Conservation (phyloP, 768 basidiomycete genomes). For the Leccinum sublutescens region DNA sequence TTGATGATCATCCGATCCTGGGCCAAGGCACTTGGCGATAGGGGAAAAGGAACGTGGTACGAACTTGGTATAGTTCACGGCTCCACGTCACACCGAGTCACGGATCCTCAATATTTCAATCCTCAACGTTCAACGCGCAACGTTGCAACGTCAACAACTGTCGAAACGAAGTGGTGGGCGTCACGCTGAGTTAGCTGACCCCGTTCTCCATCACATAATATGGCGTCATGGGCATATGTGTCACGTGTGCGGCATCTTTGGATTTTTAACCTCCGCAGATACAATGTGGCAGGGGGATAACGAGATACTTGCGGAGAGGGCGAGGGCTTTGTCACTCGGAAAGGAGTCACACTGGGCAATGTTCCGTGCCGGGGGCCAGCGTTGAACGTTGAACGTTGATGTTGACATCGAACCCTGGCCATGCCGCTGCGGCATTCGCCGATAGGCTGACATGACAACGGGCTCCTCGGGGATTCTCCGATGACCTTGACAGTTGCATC, state of each 20-base stretch:
- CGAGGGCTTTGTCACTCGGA: neutral
- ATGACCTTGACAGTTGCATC: neutral
- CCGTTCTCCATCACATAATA: too few species aligned
- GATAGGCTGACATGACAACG: neutral
- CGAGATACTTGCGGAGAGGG: neutral
- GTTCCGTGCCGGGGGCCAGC: neutral
- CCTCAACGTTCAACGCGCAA: too few species aligned
- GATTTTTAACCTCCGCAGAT: neutral
- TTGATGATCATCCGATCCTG: conserved; percentile 13
- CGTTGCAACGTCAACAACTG: too few species aligned
- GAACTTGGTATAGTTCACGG: neutral
- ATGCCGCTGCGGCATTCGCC: too few species aligned
- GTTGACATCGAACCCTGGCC: neutral
- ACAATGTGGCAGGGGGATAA: neutral
- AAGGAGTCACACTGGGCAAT: neutral
- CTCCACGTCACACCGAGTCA: neutral
- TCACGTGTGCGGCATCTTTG: neutral
- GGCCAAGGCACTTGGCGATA: neutral
- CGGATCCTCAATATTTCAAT: neutral
- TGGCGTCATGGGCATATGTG: too few species aligned
- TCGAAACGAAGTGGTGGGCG: too few species aligned
- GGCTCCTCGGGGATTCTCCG: neutral
- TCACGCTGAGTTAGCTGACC: too few species aligned
- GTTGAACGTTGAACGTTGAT: neutral
- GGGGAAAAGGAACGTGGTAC: neutral